Base-by-base conservation (phyloP, 805 yeast genomes). In the Naumovozyma dairenensis region DNA sequence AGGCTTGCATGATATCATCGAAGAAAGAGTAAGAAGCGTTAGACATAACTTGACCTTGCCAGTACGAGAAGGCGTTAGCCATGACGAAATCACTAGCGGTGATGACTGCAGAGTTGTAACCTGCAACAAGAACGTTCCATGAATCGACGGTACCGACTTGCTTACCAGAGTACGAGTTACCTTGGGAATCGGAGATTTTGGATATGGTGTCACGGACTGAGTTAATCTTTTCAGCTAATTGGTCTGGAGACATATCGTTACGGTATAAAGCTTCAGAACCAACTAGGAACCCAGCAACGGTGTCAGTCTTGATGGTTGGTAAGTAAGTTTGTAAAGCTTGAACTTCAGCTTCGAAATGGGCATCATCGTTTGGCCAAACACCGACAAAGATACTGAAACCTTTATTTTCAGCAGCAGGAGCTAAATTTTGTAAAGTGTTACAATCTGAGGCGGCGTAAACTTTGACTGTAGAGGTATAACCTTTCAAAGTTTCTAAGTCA, bases 201-300 rank as follows among this genome's bases (percentile, higher is more conserved):
- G 66, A 54, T 38, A 89, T 55, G 29, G 78, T 65, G 29, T 59
- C 55, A 65, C 77, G 82, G 59, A 87, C 59, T 31, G 71, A 72
- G 39, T 59, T 44, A 53, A 89, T 86, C 50, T 68, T 68, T 45
- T 55, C 60, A 32, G 95, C 93, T 54, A 89, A 74, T 36, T 72
- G 73, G 21, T 67, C 49, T 29, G 94, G 86, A 33, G 87, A 69
- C 63, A 87, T 45, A 59, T 89, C 97, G 25, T 60, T 75, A 70
- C 97, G 84, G 74, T 89, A 89, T 45, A 89, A 70, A 38, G 95
- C 89, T 71, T 89, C 97, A 17, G 96, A 86, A 45, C 97, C 97
- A 45, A 89, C 97, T 34, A 84, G 69, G 63, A 89, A 67, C 30
- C 77, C 83, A 50, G 76, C 73, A 51, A 89, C 71, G 43, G 84